A percentile compares a stretch with the other conserved stretches of the same genome.
phyloP scores from a whole-genome alignment of 345 rosid species.

The Hibiscus tridactylites region DNA sequence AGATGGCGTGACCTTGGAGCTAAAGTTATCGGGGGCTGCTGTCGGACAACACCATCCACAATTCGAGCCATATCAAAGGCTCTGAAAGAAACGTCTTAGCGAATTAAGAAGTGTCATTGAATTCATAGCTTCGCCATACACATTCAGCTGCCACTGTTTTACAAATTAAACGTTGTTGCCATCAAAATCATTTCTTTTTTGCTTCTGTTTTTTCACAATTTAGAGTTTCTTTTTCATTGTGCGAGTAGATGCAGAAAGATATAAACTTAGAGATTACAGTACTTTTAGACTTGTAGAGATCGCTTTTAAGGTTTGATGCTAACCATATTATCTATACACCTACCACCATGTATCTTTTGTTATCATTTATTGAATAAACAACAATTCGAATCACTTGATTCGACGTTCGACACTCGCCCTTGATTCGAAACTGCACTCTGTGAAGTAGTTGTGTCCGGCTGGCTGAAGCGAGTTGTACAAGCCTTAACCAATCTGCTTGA shows the following conservation, averaged over 20 bases:
- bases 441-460: too few relatives aligned
- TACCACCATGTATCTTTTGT: too few relatives aligned
- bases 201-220: neutral
- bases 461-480: too few relatives aligned
- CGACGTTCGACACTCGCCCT: too few relatives aligned
- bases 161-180: neutral
- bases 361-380: too few relatives aligned
- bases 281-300: too few relatives aligned
- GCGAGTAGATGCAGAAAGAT: neutral
- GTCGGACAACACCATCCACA: constrained; percentile 73
- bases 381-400: too few relatives aligned
- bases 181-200: neutral
- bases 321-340: too few relatives aligned
- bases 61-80: constrained; percentile 54
- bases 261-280: too few relatives aligned
- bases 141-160: neutral
- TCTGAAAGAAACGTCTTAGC: constrained; percentile 26
- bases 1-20: constrained; percentile 82
- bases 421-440: too few relatives aligned
- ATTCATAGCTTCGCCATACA: neutral
- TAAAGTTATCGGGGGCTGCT: constrained; percentile 83
- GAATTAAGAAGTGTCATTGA: neutral
- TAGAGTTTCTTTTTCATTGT: neutral
- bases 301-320: neutral
- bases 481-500: too few relatives aligned